Evolutionary conservation across 495 filamentous ascomycete genomes (phyloP).

Genomic region (Alectoria sarmentosa): DNA sequence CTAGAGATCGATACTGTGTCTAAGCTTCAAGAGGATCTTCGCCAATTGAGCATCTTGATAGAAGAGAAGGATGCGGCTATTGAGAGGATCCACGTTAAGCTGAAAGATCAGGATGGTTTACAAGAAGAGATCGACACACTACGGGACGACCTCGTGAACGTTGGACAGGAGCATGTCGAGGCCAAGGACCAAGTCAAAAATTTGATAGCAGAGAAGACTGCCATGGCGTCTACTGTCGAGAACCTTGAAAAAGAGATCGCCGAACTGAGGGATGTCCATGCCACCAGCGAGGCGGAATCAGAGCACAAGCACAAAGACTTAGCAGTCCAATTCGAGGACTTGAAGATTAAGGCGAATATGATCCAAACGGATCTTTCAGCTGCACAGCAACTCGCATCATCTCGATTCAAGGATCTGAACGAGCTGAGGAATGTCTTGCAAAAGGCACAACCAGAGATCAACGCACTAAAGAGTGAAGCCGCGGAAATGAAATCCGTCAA

Average conservation of each 20-base stretch:
- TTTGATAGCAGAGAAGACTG: conserved; percentile 51
- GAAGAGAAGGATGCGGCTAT: conserved; percentile 66
- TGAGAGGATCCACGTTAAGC: conserved; percentile 54
- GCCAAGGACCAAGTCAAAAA: conserved; percentile 73
- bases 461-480: conserved; percentile 65
- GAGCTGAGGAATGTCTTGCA: conserved; percentile 71
- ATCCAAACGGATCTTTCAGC: conserved; percentile 81
- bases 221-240: conserved; percentile 54
- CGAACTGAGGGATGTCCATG: conserved; percentile 50
- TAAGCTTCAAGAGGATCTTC: conserved; percentile 46
- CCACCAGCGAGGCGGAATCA: conserved; percentile 40
- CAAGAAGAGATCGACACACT: conserved; percentile 81
- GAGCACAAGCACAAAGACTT: conserved; percentile 52
- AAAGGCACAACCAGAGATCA: conserved; percentile 80
- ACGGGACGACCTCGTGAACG: conserved; percentile 63
- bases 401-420: conserved; percentile 79
- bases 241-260: conserved; percentile 59
- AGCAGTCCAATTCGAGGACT: conserved; percentile 62
- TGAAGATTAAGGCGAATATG: conserved; percentile 60
- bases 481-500: conserved; percentile 61
- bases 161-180: conserved; percentile 76
- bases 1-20: conserved; percentile 27
- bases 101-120: conserved; percentile 70
- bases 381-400: conserved; percentile 74
- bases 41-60: conserved; percentile 52